These are phyloP conservation scores for Rhodotorula toruloides DNA, from an alignment of 768 basidiomycete species.

Conservation along the genomic window DNA sequence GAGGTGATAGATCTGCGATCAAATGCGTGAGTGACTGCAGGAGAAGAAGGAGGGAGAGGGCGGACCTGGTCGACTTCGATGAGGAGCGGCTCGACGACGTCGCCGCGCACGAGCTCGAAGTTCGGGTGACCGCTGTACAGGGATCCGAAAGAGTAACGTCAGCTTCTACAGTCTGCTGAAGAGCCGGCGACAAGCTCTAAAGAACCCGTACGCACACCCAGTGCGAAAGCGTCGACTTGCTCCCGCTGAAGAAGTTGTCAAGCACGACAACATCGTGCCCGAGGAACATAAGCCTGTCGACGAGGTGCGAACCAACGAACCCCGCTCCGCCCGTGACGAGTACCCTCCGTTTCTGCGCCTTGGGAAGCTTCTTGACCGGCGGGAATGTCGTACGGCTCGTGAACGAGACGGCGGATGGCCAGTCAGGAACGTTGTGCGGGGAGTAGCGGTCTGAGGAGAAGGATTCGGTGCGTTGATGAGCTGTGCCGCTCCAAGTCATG, in stretches of 20 bases:
- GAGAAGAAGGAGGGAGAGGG: not conserved
- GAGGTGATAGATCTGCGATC: slow-evolving; percentile 88
- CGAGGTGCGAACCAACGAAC: slow-evolving; percentile 96
- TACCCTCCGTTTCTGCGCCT: slow-evolving; percentile 73
- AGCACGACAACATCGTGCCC: slow-evolving; percentile 76
- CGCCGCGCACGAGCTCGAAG: slow-evolving; percentile 96
- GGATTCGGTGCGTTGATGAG: slow-evolving; percentile 60
- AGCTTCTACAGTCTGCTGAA: not conserved
- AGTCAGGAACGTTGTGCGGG: slow-evolving; percentile 12
- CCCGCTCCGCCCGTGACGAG: slow-evolving; percentile 96
- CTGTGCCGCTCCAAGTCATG: slow-evolving; percentile 41
- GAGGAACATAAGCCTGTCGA: slow-evolving; percentile 94
- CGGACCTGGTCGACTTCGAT: slow-evolving; percentile 82
- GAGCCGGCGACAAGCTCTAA: not conserved
- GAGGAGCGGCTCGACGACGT: slow-evolving; percentile 95
- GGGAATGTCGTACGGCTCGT: slow-evolving; percentile 85
- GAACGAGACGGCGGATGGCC: slow-evolving; percentile 56
- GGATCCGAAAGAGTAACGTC: not conserved
- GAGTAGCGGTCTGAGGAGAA: slow-evolving; percentile 77
- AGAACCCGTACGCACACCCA: slow-evolving; percentile 55
- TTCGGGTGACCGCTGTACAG: slow-evolving; percentile 78
- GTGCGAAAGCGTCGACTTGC: slow-evolving; percentile 90
- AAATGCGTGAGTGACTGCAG: not conserved
- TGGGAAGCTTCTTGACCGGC: slow-evolving; percentile 79
- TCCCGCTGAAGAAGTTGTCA: slow-evolving; percentile 98